phyloP scores from a whole-genome alignment of 2,329 filamentous ascomycete species.

The Fusarium austroafricanum region DNA sequence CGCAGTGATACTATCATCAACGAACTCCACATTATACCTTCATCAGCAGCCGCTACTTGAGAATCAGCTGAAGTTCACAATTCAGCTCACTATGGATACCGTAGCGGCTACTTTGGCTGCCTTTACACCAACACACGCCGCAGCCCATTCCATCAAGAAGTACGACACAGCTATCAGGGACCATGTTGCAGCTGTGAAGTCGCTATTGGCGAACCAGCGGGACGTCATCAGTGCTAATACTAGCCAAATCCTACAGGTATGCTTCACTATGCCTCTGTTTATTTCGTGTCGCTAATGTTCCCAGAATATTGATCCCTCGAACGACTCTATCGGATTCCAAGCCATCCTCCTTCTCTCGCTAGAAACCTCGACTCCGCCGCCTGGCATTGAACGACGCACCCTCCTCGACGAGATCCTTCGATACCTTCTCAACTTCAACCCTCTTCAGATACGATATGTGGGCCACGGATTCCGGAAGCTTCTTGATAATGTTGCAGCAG shows the following conservation, averaged over 20 bases:
- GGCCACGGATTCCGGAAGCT: conserved; percentile 58
- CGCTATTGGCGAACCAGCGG: conserved; percentile 51
- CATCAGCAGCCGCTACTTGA: conserved; percentile 14
- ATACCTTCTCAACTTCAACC: conserved; percentile 63
- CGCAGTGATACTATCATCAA: conserved; percentile 10
- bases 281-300: conserved; percentile 27
- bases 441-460: conserved; percentile 64
- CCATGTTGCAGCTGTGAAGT: conserved; percentile 55
- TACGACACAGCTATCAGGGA: conserved; percentile 56
- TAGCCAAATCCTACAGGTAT: conserved; percentile 56
- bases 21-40: conserved; percentile 22
- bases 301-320: conserved; percentile 60
- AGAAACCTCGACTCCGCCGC: conserved; percentile 39
- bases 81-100: conserved; percentile 48
- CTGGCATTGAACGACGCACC: conserved; percentile 47
- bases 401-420: conserved; percentile 57
- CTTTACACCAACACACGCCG: conserved; percentile 53
- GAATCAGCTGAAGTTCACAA: not conserved
- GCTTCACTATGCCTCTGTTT: not conserved
- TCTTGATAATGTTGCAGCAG: conserved; percentile 55
- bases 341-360: conserved; percentile 58
- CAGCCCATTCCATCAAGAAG: conserved; percentile 45
- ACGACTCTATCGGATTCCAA: conserved; percentile 65
- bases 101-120: conserved; percentile 51
- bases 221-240: conserved; percentile 51